A percentile compares a stretch with the other conserved stretches of the same genome.
phyloP scores from a whole-genome alignment of 1,284 basidiomycete genomes.

The Thelephora terrestris region DNA sequence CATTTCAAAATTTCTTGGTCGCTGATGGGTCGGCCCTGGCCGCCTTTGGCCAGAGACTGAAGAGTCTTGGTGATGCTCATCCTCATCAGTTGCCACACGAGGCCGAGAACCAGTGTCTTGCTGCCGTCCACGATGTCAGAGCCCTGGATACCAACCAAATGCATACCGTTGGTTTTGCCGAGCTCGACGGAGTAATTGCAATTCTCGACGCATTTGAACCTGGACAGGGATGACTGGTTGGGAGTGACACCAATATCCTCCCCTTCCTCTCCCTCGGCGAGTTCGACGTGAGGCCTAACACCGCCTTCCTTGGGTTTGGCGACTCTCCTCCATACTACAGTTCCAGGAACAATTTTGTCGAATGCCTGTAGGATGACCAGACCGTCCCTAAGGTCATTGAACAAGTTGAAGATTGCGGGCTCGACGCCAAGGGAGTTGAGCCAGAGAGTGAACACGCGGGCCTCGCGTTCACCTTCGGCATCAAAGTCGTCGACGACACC shows the following conservation, averaged over 20 bases:
- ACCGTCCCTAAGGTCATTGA: conserved; percentile 93
- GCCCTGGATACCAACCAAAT: conserved; percentile 95
- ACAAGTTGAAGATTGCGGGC: conserved; percentile 92
- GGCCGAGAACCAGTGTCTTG: conserved; percentile 86
- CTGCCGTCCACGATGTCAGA: conserved; percentile 92
- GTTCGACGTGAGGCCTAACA: conserved; percentile 22
- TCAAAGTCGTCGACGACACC: conserved; percentile 95
- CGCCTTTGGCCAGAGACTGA: conserved; percentile 62
- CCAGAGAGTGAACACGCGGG: conserved; percentile 96
- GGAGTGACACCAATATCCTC: conserved; percentile 70
- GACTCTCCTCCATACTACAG: conserved; percentile 89
- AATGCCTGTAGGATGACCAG: conserved; percentile 90
- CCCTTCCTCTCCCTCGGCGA: conserved; percentile 52
- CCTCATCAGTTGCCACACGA: conserved; percentile 97
- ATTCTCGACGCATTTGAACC: conserved; percentile 98
- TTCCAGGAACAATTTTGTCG: conserved; percentile 89
- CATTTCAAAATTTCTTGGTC: conserved; percentile 94
- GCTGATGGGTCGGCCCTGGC: conserved; percentile 70
- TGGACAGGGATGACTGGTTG: conserved; percentile 76
- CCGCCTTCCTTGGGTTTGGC: conserved; percentile 78
- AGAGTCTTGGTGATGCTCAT: conserved; percentile 92
- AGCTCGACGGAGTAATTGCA: conserved; percentile 95
- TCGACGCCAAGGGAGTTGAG: conserved; percentile 95
- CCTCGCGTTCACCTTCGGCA: conserved; percentile 96
- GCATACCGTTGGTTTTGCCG: conserved; percentile 88